Conservation (phyloP, 768 basidiomycete species). For the Russula sp. region DNA sequence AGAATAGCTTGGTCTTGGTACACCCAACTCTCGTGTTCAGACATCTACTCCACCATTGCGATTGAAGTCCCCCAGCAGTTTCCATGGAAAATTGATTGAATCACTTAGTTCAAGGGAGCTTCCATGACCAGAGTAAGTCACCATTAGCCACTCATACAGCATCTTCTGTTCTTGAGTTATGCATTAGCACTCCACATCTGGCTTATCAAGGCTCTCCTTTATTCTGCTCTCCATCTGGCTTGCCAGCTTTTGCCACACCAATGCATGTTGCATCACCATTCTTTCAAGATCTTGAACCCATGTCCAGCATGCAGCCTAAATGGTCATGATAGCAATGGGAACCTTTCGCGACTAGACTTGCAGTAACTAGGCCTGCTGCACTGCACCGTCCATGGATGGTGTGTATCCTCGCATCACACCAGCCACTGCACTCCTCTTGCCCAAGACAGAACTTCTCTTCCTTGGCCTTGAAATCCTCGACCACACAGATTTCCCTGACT, state of each 20-base stretch:
- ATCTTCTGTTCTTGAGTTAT: neutral
- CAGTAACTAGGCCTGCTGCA: no score
- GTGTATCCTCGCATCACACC: no score
- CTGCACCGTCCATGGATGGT: no score
- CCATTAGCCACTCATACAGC: no score
- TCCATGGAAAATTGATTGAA: constrained; percentile 1
- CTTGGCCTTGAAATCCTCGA: no score
- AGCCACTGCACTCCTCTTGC: no score
- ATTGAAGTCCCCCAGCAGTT: constrained; percentile 1
- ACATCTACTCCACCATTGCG: constrained; percentile 18
- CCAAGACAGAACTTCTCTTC: no score
- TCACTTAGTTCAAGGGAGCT: constrained; percentile 15
- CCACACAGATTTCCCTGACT: no score
- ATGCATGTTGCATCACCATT: constrained; percentile 19
- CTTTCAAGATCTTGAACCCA: constrained; percentile 10
- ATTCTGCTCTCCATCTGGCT: constrained; percentile 9
- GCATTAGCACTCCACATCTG: neutral
- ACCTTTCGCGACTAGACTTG: no score
- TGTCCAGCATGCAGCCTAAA: no score
- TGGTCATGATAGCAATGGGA: no score
- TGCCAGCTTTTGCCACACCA: constrained; percentile 15
- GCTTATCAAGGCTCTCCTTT: constrained; percentile 9
- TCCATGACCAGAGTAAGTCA: constrained; percentile 16
- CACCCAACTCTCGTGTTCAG: constrained; percentile 13
- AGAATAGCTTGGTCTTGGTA: constrained; percentile 17